Base-by-base conservation (phyloP, 805 yeast species). In the Hanseniaspora clermontiae region DNA sequence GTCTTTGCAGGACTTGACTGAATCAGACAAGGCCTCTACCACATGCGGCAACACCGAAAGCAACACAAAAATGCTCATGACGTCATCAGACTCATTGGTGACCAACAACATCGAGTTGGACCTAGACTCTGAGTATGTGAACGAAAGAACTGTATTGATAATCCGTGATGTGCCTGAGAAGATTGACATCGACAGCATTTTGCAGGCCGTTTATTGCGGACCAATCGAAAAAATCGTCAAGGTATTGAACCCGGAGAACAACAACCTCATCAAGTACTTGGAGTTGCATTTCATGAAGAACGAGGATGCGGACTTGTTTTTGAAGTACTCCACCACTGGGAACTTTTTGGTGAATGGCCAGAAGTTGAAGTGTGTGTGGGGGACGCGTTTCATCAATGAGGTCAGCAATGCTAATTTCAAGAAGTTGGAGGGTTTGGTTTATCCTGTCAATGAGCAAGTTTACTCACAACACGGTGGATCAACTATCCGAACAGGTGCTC, bases 151-250 rank as follows among this genome's bases (percentile, higher is more conserved):
- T 58, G 66, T 71, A 2, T 58, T 79, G 14, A 64, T 70, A 17
- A 57, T 77, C 4, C 64, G 62, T n/a, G 69, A 72, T 19, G 64
- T 79, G 29, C 76, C 79, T 0, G 55, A 62, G 0, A 62, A 65
- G 32, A 72, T 78, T 9, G 80, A 83, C 9, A 60, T 81, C 9
- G 71, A 71, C 24, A 71, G 79, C 40, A 68, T 84, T 10, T 60
- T 85, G 19, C 64, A 79, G 0, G 84, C 79, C 54, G 70, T 83
- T 0, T 71, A 74, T 60, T 90, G 93, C 1, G 95, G 95, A 0
- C 85, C 87, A 0, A 66, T 85, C 51, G 87, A 83, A 59, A 74
- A 73, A 51, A 61, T 82, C 5, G 69, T 66, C 14, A 61, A 71
- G 32, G 64, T 62, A 1, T 51, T 53, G 6, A 57, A 57, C 36